Base-by-base conservation (phyloP, 768 basidiomycete species). In the Mycena haematopus region DNA sequence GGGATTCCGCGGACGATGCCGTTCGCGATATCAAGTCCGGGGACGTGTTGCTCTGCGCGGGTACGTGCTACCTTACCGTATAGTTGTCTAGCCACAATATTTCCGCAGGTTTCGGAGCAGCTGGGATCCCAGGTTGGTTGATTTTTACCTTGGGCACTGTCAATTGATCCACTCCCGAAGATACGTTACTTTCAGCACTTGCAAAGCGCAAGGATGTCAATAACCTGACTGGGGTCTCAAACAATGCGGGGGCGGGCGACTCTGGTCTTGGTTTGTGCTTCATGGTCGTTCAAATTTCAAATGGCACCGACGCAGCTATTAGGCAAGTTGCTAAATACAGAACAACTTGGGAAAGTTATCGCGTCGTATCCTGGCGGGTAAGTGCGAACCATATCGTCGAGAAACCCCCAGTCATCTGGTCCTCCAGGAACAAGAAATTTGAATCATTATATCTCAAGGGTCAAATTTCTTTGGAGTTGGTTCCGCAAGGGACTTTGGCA, bases 311-410 rank as follows among this genome's bases (percentile, higher is more conserved):
- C 52, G 29, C 47, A 52, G 27, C 8, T 10, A 19, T 44, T 68
- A 95, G 93, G 90, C 60, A 87, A 87, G 68, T 78, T 96, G 45
- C 77, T 96, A 35, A 86, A 89, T 65, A 82, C 82, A 25, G 84
- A 89, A 22, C 91, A 95, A 70, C 82, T 96, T 49, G 80, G 83
- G 72, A 96, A 91, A 77, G 84, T 96, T 73, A 86, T 97, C 68
- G 88, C 92, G 9, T 94, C 93, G 52, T 96, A 94, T 77, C 92
- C 95, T 57, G 95, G 95, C 72, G 89, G 91, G 89, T 89, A 62
- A 60, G 82, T 73, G 33, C 22, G 15, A n/a, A n/a, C 24, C 46
- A 60, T 3, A 31, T 42, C n/a, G 9, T n/a, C 36, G 44, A 6
- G 52, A 56, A 56, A 47, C 35, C 27, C 27, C 31, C 51, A 22